phyloP scores from a whole-genome alignment of 345 rosid species.

The Boechera divaricarpa region DNA sequence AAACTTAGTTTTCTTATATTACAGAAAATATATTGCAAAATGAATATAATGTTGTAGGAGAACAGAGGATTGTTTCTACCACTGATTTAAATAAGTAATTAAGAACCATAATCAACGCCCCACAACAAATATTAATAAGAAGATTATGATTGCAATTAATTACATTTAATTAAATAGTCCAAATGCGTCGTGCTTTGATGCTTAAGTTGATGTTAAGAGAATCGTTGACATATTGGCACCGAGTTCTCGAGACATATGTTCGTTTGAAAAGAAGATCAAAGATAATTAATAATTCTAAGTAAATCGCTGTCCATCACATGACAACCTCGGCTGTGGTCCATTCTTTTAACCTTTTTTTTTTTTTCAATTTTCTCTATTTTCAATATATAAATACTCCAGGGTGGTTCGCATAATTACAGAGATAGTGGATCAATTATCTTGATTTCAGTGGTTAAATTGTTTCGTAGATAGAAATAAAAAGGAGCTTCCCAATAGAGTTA shows the following conservation, averaged over 20 bases:
- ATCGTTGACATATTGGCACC: conserved; percentile 48
- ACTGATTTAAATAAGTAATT: neutral
- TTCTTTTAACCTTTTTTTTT: neutral
- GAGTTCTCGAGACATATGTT: conserved; percentile 44
- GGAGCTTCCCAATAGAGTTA: conserved; percentile 2
- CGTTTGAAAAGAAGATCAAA: conserved; percentile 32
- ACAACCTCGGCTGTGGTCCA: conserved; percentile 34
- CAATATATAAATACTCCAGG: neutral
- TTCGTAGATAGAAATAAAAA: neutral
- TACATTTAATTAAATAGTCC: conserved; percentile 23
- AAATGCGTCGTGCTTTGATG: conserved; percentile 41
- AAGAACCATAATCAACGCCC: conserved; percentile 33
- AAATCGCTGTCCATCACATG: conserved; percentile 38
- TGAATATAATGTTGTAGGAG: neutral
- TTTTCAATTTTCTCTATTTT: neutral
- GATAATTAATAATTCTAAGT: conserved; percentile 16
- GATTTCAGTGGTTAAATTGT: neutral
- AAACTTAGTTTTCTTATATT: too few species aligned
- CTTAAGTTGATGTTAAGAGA: conserved; percentile 36
- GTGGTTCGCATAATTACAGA: neutral
- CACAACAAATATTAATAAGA: neutral
- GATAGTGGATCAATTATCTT: neutral
- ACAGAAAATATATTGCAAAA: too few species aligned
- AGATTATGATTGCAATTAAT: conserved; percentile 13
- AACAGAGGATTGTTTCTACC: neutral